Base-by-base conservation (phyloP, 306 rosid genomes). In the Sesbania bispinosa region DNA sequence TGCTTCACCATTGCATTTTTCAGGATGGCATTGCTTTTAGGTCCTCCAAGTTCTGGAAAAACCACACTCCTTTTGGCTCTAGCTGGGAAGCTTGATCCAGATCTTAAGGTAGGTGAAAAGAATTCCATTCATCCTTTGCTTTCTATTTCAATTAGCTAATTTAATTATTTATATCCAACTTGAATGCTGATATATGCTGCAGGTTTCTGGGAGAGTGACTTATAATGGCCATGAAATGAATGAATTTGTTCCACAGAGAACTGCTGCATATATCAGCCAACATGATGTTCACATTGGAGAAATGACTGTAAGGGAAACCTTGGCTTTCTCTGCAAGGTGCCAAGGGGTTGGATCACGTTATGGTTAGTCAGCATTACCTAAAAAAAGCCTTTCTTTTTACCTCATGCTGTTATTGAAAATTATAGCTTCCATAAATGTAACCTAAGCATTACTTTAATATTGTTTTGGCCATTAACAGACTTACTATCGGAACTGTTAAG, bases 11-110 rank as follows among this genome's bases (percentile, higher is more conserved):
- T 48, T 26, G 7, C 35, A 1, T 38, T 33, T 48, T 19, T 4
- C 61, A 82, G 91, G 79, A 84, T 92, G 91, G 87, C 96, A 41
- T 75, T 92, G 41, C 90, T 92, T 58, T 63, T 92, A 77, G 97
- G 96, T 69, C 92, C 96, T 73, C 97, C 96, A 35, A 81, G 96
- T 53, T 82, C 96, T 15, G 93, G 97, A 14, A 92, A 89, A 79
- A 92, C 96, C 27, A 89, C 97, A 4, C 46, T 92, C 11, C 77
- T 92, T 47, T 55, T 84, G 52, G 90, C 94, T 42, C 82, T 89
- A 53, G 86, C 93, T 0, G 96, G 97, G 58, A 87, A 84, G 61
- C 88, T 85, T 32, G 92, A 78, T 19, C 69, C 71, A 2, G 75
- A 68, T 71, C 84, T 92, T 24, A 62, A 66, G 81, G 97, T 92